Evolutionary conservation across 352 stramenopile genomes (phyloP).

Genomic region (Globisporangium parvum): DNA sequence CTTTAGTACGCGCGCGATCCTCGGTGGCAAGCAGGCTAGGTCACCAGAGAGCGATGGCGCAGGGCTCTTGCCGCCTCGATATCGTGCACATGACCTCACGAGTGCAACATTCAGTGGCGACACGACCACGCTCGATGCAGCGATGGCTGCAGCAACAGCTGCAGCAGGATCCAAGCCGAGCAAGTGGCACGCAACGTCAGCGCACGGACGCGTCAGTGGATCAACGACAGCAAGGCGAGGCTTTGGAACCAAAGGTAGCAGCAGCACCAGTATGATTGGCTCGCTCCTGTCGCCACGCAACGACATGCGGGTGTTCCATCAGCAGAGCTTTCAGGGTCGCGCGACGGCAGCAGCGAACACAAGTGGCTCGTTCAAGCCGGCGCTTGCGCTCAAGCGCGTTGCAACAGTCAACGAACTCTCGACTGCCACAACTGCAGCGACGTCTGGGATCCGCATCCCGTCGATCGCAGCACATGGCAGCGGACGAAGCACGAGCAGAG

Average conservation of each 20-base stretch:
- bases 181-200: background rate
- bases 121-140: background rate
- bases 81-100: background rate
- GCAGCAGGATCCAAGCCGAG: background rate
- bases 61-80: background rate
- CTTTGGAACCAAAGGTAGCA: constrained; percentile 10
- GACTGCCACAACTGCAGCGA: background rate
- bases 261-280: constrained; percentile 14
- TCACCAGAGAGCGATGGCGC: too few species aligned
- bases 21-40: too few species aligned
- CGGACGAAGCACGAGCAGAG: too few species aligned
- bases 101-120: background rate
- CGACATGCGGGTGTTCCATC: background rate
- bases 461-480: background rate
- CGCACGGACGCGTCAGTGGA: too few species aligned
- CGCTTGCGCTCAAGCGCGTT: background rate
- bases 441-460: background rate
- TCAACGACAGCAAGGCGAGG: too few species aligned
- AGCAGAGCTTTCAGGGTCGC: too few species aligned
- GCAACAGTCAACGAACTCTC: background rate
- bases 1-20: constrained; percentile 19
- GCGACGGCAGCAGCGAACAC: background rate
- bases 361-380: background rate
- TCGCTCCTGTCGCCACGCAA: constrained; percentile 7
- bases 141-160: background rate